Evolutionary conservation across 2,329 filamentous ascomycete genomes (phyloP).

Genomic region (Arthrobotrys sphaeroides): DNA sequence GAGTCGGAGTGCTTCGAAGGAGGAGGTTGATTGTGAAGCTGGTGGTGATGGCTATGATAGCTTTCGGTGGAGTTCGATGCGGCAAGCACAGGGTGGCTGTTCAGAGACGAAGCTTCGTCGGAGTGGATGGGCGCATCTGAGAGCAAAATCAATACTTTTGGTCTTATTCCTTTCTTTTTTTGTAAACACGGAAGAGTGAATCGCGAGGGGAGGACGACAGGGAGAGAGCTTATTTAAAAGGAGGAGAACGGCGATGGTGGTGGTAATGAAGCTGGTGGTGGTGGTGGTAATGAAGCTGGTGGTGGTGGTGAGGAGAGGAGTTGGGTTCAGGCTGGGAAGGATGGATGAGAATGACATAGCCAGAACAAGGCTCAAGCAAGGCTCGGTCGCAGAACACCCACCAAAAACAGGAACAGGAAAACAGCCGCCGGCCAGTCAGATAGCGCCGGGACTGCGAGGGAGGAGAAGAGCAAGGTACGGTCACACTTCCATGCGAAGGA

Average conservation of each 20-base stretch:
- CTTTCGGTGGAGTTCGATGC: constrained; percentile 39
- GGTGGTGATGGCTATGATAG: constrained; percentile 3
- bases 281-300: background rate
- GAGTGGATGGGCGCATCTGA: constrained; percentile 50
- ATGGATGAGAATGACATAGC: constrained; percentile 33
- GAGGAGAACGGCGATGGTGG: background rate
- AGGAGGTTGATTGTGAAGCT: background rate
- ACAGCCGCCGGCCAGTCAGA: constrained; percentile 4
- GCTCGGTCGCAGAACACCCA: background rate
- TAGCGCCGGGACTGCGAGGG: background rate
- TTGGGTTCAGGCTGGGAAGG: constrained; percentile 7
- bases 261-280: background rate
- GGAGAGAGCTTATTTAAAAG: background rate
- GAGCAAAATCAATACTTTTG: constrained; percentile 2
- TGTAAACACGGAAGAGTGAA: background rate
- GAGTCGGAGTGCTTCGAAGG: constrained; percentile 1
- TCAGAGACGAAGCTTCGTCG: constrained; percentile 48
- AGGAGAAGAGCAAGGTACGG: constrained; percentile 2
- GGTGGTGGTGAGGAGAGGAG: background rate
- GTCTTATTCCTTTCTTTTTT: background rate
- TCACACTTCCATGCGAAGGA: background rate
- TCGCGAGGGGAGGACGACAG: background rate
- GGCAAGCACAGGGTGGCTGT: constrained; percentile 49
- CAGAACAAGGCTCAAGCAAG: background rate
- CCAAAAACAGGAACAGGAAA: constrained; percentile 2